Evolutionary conservation across 176 grass and related monocot species (phyloP), one percentile per base, ranked within the genome.

Genomic region (Oryza meridionalis): DNA sequence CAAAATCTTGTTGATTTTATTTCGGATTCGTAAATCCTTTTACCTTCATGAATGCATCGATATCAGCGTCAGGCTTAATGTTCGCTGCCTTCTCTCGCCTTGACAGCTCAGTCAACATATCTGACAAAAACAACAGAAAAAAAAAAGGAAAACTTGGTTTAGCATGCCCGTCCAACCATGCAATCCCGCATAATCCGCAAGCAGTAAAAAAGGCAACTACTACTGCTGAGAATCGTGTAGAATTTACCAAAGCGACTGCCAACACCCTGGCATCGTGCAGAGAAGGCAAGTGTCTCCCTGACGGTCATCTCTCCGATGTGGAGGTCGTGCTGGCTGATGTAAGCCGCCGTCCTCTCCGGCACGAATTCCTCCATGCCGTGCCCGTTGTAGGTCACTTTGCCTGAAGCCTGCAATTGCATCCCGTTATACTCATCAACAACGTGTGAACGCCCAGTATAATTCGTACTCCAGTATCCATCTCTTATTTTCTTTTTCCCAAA

Each of bases 231-330:
- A 81, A 83, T 65, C 9, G 3, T 93, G 10, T 31, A 31, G 29
- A 31, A 31, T 31, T 43, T 43, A 95, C 96, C 96, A 43, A 94
- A 92, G 11, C 85, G 88, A 50, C 85, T 88, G 51, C 96, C 96
- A 43, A 98, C 91, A 47, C 96, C 96, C 85, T 98, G 96, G 83
- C 93, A 95, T 15, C 96, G 85, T 1, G 93, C 96, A 2, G 96
- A 98, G 89, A 98, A 98, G 6, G 91, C 89, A 2, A 98, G 87
- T 2, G 93, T 98, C 73, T 98, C 96, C 61, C 96, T 89, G 13
- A 98, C 93, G 0, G 96, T 98, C 96, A 98, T 98, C 85, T 98
- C 93, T 69, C 91, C 93, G n/a, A 96, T 92, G 86, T 99, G 93
- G 49, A 96, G 93, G 62, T 99, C 96, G 65, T 96, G 89, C 70